A percentile compares a stretch with the other conserved stretches of the same genome.
Evolutionary conservation across 768 basidiomycete genomes (phyloP).

Genomic region (Hygrophoropsis aurantiaca): DNA sequence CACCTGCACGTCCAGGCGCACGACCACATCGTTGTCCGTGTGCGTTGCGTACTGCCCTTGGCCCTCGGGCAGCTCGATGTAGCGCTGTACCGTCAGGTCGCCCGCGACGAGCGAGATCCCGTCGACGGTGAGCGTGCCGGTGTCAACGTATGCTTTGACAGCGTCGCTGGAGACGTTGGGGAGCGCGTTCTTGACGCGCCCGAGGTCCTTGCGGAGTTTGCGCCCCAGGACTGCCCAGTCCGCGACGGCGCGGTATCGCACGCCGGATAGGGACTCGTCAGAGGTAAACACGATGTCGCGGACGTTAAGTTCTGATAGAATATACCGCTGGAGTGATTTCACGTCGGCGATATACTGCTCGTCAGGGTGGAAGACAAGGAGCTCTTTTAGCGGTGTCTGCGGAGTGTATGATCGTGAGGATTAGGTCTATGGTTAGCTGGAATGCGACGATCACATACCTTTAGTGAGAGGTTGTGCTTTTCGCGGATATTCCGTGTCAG

Average conservation of each 20-base stretch:
- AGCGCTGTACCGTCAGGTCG: constrained; percentile 90
- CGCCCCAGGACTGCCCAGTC: constrained; percentile 95
- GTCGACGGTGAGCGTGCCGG: constrained; percentile 79
- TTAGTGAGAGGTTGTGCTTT: constrained; percentile 80
- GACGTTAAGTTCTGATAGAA: constrained; percentile 93
- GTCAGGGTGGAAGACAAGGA: constrained; percentile 92
- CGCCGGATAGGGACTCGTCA: constrained; percentile 82
- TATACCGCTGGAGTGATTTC: constrained; percentile 80
- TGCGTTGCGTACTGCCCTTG: constrained; percentile 76
- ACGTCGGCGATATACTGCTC: constrained; percentile 83
- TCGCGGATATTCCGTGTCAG: constrained; percentile 88
- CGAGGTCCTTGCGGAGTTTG: constrained; percentile 91
- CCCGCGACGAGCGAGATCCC: constrained; percentile 88
- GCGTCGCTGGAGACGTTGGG: constrained; percentile 79
- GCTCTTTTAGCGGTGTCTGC: constrained; percentile 89
- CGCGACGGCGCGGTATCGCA: constrained; percentile 87
- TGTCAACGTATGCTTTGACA: constrained; percentile 72
- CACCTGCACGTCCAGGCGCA: constrained; percentile 86
- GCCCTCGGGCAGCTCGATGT: constrained; percentile 73
- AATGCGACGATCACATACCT: constrained; percentile 52
- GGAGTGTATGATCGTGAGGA: not conserved
- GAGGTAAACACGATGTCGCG: constrained; percentile 87
- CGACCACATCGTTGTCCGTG: constrained; percentile 92
- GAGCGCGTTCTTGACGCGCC: constrained; percentile 84
- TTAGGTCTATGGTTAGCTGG: too few relatives aligned